phyloP scores from a whole-genome alignment of 306 rosid species.

The Casuarina equisetifolia region DNA sequence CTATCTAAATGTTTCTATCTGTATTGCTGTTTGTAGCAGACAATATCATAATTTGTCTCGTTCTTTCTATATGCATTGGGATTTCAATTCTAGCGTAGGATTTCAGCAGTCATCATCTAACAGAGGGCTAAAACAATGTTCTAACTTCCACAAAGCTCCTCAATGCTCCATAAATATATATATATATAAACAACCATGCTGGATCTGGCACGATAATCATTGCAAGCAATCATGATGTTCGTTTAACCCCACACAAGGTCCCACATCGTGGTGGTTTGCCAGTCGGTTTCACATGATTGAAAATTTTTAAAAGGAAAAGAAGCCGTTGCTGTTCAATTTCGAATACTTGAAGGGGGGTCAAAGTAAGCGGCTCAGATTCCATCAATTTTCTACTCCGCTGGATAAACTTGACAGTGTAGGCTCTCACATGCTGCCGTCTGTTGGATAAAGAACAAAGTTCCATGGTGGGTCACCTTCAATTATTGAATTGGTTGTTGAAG shows the following conservation, averaged over 20 bases:
- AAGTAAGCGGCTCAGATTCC: not conserved
- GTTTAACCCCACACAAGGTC: not conserved
- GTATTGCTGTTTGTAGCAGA: conserved; percentile 37
- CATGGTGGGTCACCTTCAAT: not conserved
- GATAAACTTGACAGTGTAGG: too few species aligned
- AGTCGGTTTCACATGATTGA: not conserved
- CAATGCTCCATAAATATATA: too few species aligned
- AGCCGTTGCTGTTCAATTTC: not conserved
- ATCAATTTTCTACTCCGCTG: not conserved
- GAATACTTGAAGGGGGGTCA: not conserved
- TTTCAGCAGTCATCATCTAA: not conserved
- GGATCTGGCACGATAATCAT: too few species aligned
- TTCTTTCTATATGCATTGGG: not conserved
- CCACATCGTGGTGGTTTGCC: not conserved
- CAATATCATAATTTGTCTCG: not conserved
- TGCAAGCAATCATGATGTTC: not conserved
- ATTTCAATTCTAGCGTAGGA: not conserved
- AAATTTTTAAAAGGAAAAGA: not conserved
- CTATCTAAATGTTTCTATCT: conserved; percentile 40
- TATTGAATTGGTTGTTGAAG: not conserved
- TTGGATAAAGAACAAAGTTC: not conserved
- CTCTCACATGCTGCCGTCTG: not conserved
- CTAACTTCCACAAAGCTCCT: too few species aligned
- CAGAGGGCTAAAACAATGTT: too few species aligned
- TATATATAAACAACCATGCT: too few species aligned